Base-by-base conservation (phyloP, 1,139 yeast species). In the Taphrina wiesneri region DNA sequence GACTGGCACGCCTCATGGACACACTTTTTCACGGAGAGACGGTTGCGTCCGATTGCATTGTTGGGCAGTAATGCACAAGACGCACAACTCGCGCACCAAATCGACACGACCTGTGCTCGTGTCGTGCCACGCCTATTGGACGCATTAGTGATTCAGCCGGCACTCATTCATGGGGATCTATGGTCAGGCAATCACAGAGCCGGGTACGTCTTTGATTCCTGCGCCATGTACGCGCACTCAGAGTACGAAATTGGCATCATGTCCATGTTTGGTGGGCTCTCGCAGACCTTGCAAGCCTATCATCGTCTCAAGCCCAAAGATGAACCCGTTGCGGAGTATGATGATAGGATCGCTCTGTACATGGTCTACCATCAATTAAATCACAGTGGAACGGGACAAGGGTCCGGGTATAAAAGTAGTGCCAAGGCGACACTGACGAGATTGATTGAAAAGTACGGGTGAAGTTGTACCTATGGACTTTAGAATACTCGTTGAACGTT, bases 241-340 rank as follows among this genome's bases (percentile, higher is more conserved):
- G 70, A 69, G 52, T 69, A 53, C 53, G 70, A 69, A 32, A 62
- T 68, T 17, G 67, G 70, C 13, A 68, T 69, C 15, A 67, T 67
- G 70, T 36, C 61, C 15, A 69, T 69, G 70, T 69, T 69, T 56
- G 70, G 70, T n/a, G 70, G 70, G 4, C 67, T 69, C 47, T 25
- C 53, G 32, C 52, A 63, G 13, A 17, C 23, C 23, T 52, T 59
- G 28, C 56, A 64, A 17, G 67, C 41, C 9, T 41, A 30, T 26
- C 39, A 21, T 26, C 32, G 23, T 7, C 11, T 34, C 34, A 39
- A 56, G 26, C 46, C 69, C 6, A 46, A 39, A 4, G 59, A 66
- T 23, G 67, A 65, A 21, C 70, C 70, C 19, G 19, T n/a, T 11
- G 67, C 30, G 1, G 68, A 69, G 25, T 67, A 65, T 21, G 69